Evolutionary conservation across 2,329 filamentous ascomycete species (phyloP).

Genomic region (Ceratocystis huliohia): DNA sequence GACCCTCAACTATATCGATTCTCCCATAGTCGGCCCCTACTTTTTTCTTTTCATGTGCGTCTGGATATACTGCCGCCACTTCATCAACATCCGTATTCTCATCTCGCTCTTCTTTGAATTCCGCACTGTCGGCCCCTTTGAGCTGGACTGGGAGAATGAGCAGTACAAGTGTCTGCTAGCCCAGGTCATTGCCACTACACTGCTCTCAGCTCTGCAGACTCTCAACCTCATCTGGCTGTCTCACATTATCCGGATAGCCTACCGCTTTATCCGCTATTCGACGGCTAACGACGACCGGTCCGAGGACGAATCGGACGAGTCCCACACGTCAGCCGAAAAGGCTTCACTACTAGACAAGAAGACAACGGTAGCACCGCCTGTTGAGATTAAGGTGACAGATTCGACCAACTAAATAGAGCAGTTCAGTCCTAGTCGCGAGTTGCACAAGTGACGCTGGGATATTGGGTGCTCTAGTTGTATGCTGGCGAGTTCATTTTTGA

Average conservation of each 20-base stretch:
- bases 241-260: constrained; percentile 62
- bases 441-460: background rate
- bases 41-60: constrained; percentile 68
- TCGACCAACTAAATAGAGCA: constrained; percentile 3
- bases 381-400: constrained; percentile 18
- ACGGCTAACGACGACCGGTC: constrained; percentile 58
- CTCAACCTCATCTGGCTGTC: constrained; percentile 75
- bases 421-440: background rate
- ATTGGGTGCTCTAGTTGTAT: background rate
- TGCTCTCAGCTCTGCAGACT: constrained; percentile 56
- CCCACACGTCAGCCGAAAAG: constrained; percentile 24
- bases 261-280: constrained; percentile 51
- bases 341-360: constrained; percentile 21
- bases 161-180: constrained; percentile 66
- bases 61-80: constrained; percentile 87
- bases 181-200: constrained; percentile 51
- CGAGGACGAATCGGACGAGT: constrained; percentile 53
- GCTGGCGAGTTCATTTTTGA: background rate
- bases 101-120: constrained; percentile 65
- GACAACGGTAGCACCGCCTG: constrained; percentile 12
- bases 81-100: constrained; percentile 65
- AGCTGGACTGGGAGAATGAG: constrained; percentile 60
- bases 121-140: constrained; percentile 59
- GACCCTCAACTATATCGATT: constrained; percentile 79
- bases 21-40: constrained; percentile 65